phyloP scores from a whole-genome alignment of 257 asterid genomes.

The Fraxinus excelsior region DNA sequence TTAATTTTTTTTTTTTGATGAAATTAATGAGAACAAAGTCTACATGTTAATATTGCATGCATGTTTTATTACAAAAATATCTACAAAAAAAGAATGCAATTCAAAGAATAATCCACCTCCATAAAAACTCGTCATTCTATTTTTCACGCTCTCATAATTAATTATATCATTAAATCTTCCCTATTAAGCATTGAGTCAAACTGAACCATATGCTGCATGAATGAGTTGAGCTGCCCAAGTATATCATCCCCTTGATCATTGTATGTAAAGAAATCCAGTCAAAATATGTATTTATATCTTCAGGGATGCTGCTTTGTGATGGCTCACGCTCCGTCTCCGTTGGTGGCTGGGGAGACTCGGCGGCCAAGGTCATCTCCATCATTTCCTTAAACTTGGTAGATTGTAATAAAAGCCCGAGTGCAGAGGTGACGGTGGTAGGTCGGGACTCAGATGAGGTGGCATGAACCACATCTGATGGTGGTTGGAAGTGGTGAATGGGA shows the following conservation, averaged over 20 bases:
- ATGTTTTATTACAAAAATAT: neutral
- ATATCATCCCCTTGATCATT: constrained; percentile 55
- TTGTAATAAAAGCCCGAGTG: constrained; percentile 71
- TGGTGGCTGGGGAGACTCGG: constrained; percentile 45
- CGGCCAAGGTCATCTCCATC: constrained; percentile 77
- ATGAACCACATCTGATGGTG: neutral
- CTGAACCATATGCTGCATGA: constrained; percentile 64
- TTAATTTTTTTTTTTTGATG: too few relatives aligned
- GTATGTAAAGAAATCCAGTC: constrained; percentile 40
- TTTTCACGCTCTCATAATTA: neutral
- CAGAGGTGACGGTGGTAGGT: constrained; percentile 43
- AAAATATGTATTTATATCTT: constrained; percentile 52
- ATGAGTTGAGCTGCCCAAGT: constrained; percentile 66
- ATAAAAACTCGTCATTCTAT: neutral
- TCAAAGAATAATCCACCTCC: neutral
- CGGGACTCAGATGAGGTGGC: constrained; percentile 32
- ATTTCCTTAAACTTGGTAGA: constrained; percentile 79
- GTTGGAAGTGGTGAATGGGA: constrained; percentile 29
- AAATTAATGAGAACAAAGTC: too few relatives aligned
- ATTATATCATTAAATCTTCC: constrained; percentile 27
- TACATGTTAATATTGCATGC: neutral
- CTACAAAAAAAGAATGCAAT: neutral
- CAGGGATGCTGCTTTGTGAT: constrained; percentile 52
- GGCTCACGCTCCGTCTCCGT: constrained; percentile 26
- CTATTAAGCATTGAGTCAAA: constrained; percentile 49